A percentile compares a stretch with the other conserved stretches of the same genome.
phyloP scores from a whole-genome alignment of 139 green algal genomes.

The Picochlorum sp. region DNA sequence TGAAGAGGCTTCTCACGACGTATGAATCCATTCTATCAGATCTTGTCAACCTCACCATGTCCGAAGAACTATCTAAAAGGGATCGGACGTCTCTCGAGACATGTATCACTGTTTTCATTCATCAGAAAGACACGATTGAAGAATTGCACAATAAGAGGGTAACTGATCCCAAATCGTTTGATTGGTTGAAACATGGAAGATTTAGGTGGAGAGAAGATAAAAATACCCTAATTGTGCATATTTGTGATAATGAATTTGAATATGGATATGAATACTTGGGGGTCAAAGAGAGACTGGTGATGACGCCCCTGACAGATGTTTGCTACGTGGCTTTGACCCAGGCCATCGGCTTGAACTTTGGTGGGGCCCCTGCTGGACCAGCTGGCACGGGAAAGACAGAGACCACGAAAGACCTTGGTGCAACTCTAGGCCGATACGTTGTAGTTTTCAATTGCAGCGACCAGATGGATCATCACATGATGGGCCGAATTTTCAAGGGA shows the following conservation, averaged over 20 bases:
- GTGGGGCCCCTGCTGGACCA: conserved; percentile 84
- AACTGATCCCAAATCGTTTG: conserved; percentile 92
- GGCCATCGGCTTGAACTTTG: conserved; percentile 92
- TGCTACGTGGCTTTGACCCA: conserved; percentile 95
- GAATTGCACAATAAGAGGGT: conserved; percentile 86
- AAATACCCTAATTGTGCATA: conserved; percentile 88
- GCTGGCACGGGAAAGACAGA: conserved; percentile 94
- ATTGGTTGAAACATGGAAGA: conserved; percentile 92
- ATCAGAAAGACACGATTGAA: conserved; percentile 87
- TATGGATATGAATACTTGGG: conserved; percentile 92
- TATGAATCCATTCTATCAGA: conserved; percentile 59
- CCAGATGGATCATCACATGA: conserved; percentile 93
- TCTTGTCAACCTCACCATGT: conserved; percentile 79
- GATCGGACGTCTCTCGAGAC: conserved; percentile 92
- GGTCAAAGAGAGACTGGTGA: conserved; percentile 92
- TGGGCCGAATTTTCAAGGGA: conserved; percentile 97
- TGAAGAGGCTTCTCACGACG: conserved; percentile 83
- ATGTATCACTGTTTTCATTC: conserved; percentile 95
- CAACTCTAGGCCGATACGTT: conserved; percentile 93
- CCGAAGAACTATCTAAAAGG: conserved; percentile 65
- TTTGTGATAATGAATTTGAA: conserved; percentile 96
- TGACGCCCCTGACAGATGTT: conserved; percentile 91
- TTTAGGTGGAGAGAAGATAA: conserved; percentile 93
- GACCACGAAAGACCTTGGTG: conserved; percentile 92
- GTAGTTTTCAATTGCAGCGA: conserved; percentile 98